Conservation (phyloP, 495 filamentous ascomycete species). For the Talaromyces thailandensis region DNA sequence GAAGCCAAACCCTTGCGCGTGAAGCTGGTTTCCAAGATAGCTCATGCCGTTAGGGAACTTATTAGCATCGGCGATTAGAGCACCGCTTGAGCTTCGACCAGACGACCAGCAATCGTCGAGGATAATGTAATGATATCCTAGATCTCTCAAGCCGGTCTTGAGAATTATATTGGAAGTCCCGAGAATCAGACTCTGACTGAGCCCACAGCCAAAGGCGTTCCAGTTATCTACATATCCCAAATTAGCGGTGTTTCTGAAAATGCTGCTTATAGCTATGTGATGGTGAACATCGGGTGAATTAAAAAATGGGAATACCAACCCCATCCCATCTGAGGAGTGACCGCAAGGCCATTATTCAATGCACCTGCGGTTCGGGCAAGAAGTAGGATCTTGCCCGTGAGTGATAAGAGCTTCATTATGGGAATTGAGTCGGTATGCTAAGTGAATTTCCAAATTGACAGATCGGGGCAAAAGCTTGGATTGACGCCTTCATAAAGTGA, state of each 20-base stretch:
- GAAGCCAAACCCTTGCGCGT: constrained; percentile 34
- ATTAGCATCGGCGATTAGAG: constrained; percentile 26
- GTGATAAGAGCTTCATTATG: too few species aligned
- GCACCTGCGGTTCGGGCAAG: constrained; percentile 7
- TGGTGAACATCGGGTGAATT: too few species aligned
- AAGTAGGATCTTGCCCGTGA: too few species aligned
- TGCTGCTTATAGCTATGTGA: too few species aligned
- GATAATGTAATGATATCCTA: constrained; percentile 48
- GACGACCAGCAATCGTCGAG: constrained; percentile 43
- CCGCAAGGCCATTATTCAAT: constrained; percentile 32
- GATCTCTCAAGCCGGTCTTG: constrained; percentile 38
- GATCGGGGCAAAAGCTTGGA: too few species aligned
- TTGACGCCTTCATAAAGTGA: too few species aligned
- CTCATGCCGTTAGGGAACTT: constrained; percentile 40
- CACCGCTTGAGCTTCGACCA: constrained; percentile 30
- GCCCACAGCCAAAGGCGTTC: constrained; percentile 46
- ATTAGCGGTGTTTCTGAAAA: too few species aligned
- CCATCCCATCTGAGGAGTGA: constrained; percentile 35
- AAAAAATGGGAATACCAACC: constrained; percentile 4
- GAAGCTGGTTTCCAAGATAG: constrained; percentile 36
- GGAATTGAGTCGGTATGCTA: too few species aligned
- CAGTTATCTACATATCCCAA: constrained; percentile 29
- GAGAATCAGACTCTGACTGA: constrained; percentile 40
- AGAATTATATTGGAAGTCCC: constrained; percentile 38
- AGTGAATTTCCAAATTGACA: too few species aligned